Conservation (phyloP, 257 asterid genomes). For the Hygrophila difformis region DNA sequence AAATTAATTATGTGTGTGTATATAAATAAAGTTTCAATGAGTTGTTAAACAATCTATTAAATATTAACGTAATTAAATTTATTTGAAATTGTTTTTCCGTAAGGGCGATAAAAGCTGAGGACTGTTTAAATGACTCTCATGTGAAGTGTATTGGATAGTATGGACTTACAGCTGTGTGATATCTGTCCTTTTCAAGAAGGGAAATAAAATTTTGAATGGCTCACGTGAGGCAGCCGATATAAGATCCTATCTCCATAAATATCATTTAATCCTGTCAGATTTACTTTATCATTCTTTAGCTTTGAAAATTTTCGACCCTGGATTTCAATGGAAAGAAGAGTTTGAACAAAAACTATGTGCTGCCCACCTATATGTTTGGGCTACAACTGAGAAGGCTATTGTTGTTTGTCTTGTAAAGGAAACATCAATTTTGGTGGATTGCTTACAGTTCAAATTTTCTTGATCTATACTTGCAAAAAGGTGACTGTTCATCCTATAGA, state of each 20-base stretch:
- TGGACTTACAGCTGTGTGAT: no score
- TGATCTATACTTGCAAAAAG: neutral
- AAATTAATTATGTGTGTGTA: no score
- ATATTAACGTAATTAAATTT: no score
- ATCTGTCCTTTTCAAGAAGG: neutral
- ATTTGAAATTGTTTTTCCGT: no score
- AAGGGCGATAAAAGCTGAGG: no score
- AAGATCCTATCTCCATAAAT: constrained; percentile 7
- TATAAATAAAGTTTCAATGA: no score
- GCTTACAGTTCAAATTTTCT: neutral
- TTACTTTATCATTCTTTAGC: constrained; percentile 1
- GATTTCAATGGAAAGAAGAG: neutral
- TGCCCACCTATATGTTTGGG: constrained; percentile 4
- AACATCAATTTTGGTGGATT: neutral
- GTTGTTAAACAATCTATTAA: no score
- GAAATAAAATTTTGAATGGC: constrained; percentile 4
- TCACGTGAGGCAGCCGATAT: neutral
- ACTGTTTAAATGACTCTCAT: no score
- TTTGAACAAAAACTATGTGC: neutral
- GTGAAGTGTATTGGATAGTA: no score
- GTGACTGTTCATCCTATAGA: no score
- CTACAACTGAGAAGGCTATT: neutral
- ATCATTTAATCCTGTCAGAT: constrained; percentile 1
- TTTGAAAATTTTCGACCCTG: neutral
- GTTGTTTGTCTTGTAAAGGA: neutral